Percentiles rank a stretch among this genome's conserved stretches.
Conservation (phyloP, 2,329 filamentous ascomycete genomes). For the Pseudodiploospora longispora region DNA sequence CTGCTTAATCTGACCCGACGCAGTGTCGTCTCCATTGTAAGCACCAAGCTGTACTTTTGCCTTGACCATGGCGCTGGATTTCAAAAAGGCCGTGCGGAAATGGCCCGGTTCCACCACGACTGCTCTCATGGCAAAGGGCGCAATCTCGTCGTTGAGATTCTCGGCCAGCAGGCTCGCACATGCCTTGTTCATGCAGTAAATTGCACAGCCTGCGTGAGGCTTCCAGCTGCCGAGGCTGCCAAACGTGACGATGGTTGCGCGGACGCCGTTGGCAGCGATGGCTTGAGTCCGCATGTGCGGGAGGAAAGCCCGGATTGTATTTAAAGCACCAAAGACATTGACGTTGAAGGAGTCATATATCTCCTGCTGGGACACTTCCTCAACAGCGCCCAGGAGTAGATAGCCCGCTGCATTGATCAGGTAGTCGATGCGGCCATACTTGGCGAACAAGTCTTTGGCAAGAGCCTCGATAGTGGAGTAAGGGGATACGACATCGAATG, state of each 20-base stretch:
- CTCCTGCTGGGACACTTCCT: slow-evolving; percentile 30
- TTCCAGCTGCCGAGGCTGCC: slow-evolving; percentile 38
- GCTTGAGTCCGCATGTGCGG: slow-evolving; percentile 35
- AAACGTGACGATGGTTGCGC: slow-evolving; percentile 32
- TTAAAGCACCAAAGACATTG: slow-evolving; percentile 45
- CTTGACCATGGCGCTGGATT: slow-evolving; percentile 19
- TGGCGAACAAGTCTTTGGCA: slow-evolving; percentile 22
- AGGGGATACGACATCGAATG: slow-evolving; percentile 38
- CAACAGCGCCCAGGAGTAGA: slow-evolving; percentile 31
- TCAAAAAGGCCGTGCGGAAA: slow-evolving; percentile 43
- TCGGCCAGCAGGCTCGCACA: slow-evolving; percentile 37
- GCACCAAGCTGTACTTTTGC: slow-evolving; percentile 22
- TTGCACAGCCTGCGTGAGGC: slow-evolving; percentile 26
- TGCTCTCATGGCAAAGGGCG: slow-evolving; percentile 35
- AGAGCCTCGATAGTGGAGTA: slow-evolving; percentile 26
- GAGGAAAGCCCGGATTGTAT: slow-evolving; percentile 38
- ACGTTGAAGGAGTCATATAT: slow-evolving; percentile 35
- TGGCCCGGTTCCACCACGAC: slow-evolving; percentile 40
- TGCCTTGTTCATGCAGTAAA: slow-evolving; percentile 37
- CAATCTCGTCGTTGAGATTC: slow-evolving; percentile 33
- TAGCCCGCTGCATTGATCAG: slow-evolving; percentile 40
- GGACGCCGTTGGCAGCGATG: slow-evolving; percentile 13
- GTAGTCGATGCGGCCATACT: slow-evolving; percentile 34
- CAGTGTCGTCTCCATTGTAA: slow-evolving; percentile 20
- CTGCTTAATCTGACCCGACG: slow-evolving; percentile 18